Evolutionary conservation across 192 early-diverging fungal genomes (phyloP).

Genomic region (Gigaspora rosea): DNA sequence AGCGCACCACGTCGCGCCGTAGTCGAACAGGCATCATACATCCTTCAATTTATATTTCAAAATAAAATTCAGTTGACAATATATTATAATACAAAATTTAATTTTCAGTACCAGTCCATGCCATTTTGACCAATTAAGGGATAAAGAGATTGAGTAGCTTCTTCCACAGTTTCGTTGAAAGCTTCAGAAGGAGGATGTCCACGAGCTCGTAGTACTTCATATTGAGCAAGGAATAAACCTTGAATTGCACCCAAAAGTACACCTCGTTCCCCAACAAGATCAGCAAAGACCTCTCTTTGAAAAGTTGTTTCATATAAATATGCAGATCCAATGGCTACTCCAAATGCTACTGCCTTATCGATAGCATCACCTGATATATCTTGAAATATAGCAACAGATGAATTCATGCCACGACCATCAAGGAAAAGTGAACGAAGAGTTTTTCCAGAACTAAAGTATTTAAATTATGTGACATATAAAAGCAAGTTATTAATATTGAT

Average conservation of each 20-base stretch:
- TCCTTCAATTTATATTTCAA: slow-evolving; percentile 59
- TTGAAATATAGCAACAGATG: slow-evolving; percentile 93
- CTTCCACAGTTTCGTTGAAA: slow-evolving; percentile 99
- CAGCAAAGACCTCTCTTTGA: slow-evolving; percentile 95
- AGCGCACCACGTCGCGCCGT: slow-evolving; percentile 95
- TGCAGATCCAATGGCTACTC: slow-evolving; percentile 92
- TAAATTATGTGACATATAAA: too few relatives aligned
- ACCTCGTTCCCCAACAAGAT: slow-evolving; percentile 96
- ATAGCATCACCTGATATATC: slow-evolving; percentile 92
- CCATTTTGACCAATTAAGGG: slow-evolving; percentile 95
- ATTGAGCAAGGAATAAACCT: slow-evolving; percentile 94
- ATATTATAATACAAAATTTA: background rate
- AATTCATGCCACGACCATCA: slow-evolving; percentile 96
- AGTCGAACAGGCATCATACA: slow-evolving; percentile 97
- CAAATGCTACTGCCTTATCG: slow-evolving; percentile 89
- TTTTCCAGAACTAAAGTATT: slow-evolving; percentile 73
- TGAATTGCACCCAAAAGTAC: slow-evolving; percentile 98
- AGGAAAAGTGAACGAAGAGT: slow-evolving; percentile 96
- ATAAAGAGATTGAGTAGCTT: slow-evolving; percentile 97
- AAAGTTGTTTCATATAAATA: slow-evolving; percentile 99
- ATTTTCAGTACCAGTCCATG: slow-evolving; percentile 67
- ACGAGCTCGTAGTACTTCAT: slow-evolving; percentile 90
- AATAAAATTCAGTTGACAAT: background rate
- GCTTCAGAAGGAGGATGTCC: slow-evolving; percentile 98
- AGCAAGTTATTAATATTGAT: background rate